These are phyloP conservation scores for Pseudogymnoascus sp. DNA, from an alignment of 2,329 filamentous ascomycete genomes.

Conservation along the genomic window DNA sequence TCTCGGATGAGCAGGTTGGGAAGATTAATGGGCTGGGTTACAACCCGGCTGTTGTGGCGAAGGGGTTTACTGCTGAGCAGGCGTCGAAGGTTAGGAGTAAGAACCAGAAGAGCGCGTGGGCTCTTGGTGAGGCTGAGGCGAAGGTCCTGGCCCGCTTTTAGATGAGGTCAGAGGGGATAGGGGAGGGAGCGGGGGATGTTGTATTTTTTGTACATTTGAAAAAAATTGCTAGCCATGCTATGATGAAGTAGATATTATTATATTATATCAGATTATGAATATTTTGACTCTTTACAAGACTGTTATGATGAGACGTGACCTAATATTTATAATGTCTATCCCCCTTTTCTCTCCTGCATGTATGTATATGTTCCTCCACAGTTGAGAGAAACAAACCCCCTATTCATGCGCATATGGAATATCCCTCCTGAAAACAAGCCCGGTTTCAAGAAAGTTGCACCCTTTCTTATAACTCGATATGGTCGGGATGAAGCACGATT, in stretches of 20 bases:
- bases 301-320: neutral
- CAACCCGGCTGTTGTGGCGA: constrained; percentile 83
- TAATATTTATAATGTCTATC: neutral
- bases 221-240: neutral
- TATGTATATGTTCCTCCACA: neutral
- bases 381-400: neutral
- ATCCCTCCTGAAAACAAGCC: too few species aligned
- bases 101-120: constrained; percentile 58
- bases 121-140: constrained; percentile 63
- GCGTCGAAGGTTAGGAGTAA: constrained; percentile 63
- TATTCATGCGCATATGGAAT: neutral
- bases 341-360: neutral
- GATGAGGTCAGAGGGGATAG: neutral
- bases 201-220: constrained; percentile 1
- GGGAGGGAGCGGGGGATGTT: neutral
- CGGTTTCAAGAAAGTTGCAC: too few species aligned
- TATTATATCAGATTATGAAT: neutral
- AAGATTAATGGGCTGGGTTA: constrained; percentile 67
- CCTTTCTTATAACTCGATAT: too few species aligned
- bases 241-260: constrained; percentile 5
- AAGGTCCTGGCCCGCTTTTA: constrained; percentile 66
- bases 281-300: neutral
- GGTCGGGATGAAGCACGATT: too few species aligned
- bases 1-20: constrained; percentile 53
- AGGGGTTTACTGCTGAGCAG: constrained; percentile 76